These are phyloP conservation scores for Trichomonascus vanleenenianus DNA, from an alignment of 805 yeast species.

Conservation along the genomic window DNA sequence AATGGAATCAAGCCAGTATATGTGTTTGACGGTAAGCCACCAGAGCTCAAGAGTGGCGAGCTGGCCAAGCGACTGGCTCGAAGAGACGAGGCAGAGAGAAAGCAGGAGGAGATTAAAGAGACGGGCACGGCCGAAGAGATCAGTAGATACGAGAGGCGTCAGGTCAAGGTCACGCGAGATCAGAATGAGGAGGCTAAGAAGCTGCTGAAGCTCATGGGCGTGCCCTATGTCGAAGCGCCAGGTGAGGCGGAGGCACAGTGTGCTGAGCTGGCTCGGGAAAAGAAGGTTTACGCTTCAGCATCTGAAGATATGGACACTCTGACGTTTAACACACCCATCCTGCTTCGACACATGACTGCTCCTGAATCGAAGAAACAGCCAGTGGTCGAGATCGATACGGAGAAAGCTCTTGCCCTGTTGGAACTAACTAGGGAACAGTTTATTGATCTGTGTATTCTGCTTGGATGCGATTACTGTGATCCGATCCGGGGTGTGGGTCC, in stretches of 20 bases:
- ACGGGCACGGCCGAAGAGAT: constrained; percentile 73
- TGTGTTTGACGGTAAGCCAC: constrained; percentile 98
- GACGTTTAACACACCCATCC: constrained; percentile 78
- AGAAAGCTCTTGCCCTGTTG: constrained; percentile 64
- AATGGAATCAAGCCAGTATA: constrained; percentile 94
- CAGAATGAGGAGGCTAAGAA: constrained; percentile 93
- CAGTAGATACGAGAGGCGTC: constrained; percentile 71
- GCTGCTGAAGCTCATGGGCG: constrained; percentile 81
- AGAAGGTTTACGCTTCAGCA: constrained; percentile 94
- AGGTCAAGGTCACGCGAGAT: constrained; percentile 79
- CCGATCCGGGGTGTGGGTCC: constrained; percentile 95
- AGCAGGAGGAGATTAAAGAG: constrained; percentile 63
- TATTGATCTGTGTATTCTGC: constrained; percentile 81
- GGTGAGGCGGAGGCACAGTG: constrained; percentile 99
- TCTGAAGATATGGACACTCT: constrained; percentile 98
- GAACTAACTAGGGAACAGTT: constrained; percentile 68
- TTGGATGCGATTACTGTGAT: constrained; percentile 97
- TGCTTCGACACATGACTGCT: constrained; percentile 85
- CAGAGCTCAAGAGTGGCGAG: constrained; percentile 88
- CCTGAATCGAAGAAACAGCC: constrained; percentile 92
- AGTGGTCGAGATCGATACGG: constrained; percentile 70
- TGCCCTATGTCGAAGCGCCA: constrained; percentile 90
- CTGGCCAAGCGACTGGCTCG: constrained; percentile 74
- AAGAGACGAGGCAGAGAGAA: constrained; percentile 75
- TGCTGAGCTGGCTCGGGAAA: constrained; percentile 81